Evolutionary conservation across 2,329 filamentous ascomycete genomes (phyloP), one percentile per base, ranked within the genome.

Genomic region (Westerdykella ornata): DNA sequence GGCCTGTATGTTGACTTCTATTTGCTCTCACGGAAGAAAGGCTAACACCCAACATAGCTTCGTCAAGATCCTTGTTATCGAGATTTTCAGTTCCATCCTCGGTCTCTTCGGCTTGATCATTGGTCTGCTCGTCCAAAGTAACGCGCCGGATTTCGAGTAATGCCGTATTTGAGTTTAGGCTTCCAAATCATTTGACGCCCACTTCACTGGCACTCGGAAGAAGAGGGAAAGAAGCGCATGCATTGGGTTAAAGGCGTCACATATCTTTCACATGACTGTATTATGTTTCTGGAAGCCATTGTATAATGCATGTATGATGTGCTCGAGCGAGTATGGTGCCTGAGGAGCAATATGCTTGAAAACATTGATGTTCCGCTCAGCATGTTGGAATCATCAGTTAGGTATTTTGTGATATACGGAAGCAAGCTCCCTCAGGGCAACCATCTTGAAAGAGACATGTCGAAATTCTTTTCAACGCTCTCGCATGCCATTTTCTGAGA

Each of bases 51-150:
- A 1, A 3, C 30, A 14, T 48, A 95, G 89, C 41, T 98, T 98
- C 69, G 90, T 98, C 70, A 96, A 95, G 73, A 95, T 98, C 54
- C 81, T 98, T 39, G 90, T 98, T 54, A 94, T 98, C 60, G 94
- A 98, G 70, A 98, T 98, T 66, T 98, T 98, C 75, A 96, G 89
- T 66, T 97, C 90, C 31, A 90, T 98, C 37, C 77, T 98, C 9
- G 92, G 94, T 49, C 80, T 98, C 3, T 98, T 98, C 61, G 94
- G 92, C 44, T 77, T 98, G 49, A 98, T 98, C 61, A 82, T 98
- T 54, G 92, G 94, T 35, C 77, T 98, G 41, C 75, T 98, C 52
- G 78, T 97, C 39, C 86, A 87, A 44, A 78, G 83, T 65, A 94
- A 92, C 69, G 88, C 92, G 18, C 65, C 72, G 17, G 85, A 88